Conservation (phyloP, 1,139 yeast genomes). For the Trichomonascaceae sp. region DNA sequence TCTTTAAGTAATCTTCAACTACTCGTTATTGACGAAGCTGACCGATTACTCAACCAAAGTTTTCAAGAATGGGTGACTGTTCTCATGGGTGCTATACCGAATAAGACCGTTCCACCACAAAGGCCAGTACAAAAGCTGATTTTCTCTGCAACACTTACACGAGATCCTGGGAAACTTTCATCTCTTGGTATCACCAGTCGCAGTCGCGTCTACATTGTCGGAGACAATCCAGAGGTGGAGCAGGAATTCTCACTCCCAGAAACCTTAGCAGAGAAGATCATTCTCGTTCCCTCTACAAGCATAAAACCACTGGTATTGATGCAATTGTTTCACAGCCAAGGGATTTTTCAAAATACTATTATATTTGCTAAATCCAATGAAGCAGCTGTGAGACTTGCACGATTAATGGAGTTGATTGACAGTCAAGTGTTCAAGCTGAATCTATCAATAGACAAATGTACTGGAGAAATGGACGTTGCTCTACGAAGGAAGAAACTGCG, state of each 20-base stretch:
- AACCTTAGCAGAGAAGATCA: constrained; percentile 30
- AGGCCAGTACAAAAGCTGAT: constrained; percentile 52
- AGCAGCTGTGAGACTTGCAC: constrained; percentile 68
- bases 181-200: constrained; percentile 52
- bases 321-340: constrained; percentile 41
- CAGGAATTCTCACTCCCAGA: constrained; percentile 40
- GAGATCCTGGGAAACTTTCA: constrained; percentile 83
- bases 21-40: constrained; percentile 92
- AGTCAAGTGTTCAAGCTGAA: constrained; percentile 20
- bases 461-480: constrained; percentile 34
- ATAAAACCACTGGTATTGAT: constrained; percentile 69
- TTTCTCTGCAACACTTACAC: constrained; percentile 89
- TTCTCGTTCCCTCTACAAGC: constrained; percentile 28
- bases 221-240: constrained; percentile 21
- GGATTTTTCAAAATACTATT: constrained; percentile 36
- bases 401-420: constrained; percentile 48
- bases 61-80: constrained; percentile 89
- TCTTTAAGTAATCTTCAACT: constrained; percentile 49
- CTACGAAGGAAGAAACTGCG: constrained; percentile 39
- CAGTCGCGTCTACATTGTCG: constrained; percentile 70
- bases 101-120: constrained; percentile 8
- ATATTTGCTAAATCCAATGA: constrained; percentile 86
- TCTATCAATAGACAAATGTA: constrained; percentile 28
- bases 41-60: constrained; percentile 78
- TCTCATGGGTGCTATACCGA: constrained; percentile 44